Evolutionary conservation across 495 filamentous ascomycete genomes (phyloP), one percentile per base, ranked within the genome.

Genomic region (Immersiella caudata): DNA sequence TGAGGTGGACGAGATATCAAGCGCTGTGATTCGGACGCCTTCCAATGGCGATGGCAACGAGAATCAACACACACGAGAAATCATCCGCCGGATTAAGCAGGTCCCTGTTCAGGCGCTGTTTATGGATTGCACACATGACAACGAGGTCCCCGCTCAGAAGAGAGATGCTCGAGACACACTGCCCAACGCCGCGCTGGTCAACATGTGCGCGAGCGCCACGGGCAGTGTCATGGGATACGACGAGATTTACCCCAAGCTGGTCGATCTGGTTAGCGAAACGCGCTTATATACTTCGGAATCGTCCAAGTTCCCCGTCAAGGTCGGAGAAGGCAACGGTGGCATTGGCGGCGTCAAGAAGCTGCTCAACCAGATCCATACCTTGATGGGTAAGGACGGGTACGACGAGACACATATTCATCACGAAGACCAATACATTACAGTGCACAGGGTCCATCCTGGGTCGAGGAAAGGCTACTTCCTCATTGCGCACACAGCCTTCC

Each of bases 111-210:
- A 97, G 59, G 96, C 95, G 2, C 81, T 99, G 1, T 98, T 99
- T 78, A 97, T 97, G 93, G 96, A 99, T 73, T 99, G 96, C 76
- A 99, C 96, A 1, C 96, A 99, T 76, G 96, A 99, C 79, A 99
- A 99, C 73, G 95, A 98, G 78, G 87, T 92, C 8, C 96, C 96
- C 7, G 91, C 94, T 0, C 95, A 99, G 78, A 97, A 98, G 79
- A 87, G 96, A 24, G 94, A 97, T 75, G 94, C 92, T 24, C 86
- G 92, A 61, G 96, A 99, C 74, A 98, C 96, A 0, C 82, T 99
- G 18, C 92, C 96, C n/a, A 98, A 95, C 73, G 93, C 94, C 49
- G 96, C 96, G 20, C 83, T 99, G 12, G 94, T 98, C 22, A 88
- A 87, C 62, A 97, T 99, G 93, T 99, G 96, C 77, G 88, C 93